Percentiles rank a stretch among this genome's conserved stretches.
These are phyloP conservation scores for Rhipidocladum racemiflorum DNA, from an alignment of 176 grass and related monocot genomes.

Conservation along the genomic window DNA sequence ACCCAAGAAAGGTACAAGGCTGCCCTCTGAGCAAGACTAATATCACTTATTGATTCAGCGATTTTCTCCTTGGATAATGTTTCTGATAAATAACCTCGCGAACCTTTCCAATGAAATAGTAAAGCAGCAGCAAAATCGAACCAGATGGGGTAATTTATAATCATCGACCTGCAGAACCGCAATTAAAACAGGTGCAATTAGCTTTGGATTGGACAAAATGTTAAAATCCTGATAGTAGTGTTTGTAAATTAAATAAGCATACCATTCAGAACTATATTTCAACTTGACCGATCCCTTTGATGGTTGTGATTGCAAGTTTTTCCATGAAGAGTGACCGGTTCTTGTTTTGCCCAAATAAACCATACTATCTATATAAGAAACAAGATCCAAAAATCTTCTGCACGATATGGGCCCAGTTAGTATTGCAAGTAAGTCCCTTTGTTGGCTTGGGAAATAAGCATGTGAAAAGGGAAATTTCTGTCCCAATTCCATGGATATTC, in stretches of 20 bases:
- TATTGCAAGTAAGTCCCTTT: conserved; percentile 59
- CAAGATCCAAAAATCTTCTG: conserved; percentile 58
- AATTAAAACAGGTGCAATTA: conserved; percentile 28
- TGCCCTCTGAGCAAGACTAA: conserved; percentile 48
- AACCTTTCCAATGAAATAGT: conserved; percentile 55
- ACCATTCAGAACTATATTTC: conserved; percentile 70
- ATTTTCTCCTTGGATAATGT: conserved; percentile 41
- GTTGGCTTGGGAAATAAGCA: conserved; percentile 67
- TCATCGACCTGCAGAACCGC: conserved; percentile 58
- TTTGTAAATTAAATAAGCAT: conserved; percentile 25
- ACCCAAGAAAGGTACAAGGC: conserved; percentile 73
- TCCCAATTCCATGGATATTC: conserved; percentile 62
- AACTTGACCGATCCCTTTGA: conserved; percentile 36
- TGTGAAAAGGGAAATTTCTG: conserved; percentile 50
- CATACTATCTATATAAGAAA: conserved; percentile 48
- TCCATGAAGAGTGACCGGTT: conserved; percentile 3
- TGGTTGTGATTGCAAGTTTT: conserved; percentile 30
- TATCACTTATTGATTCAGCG: conserved; percentile 44
- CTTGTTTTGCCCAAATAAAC: conserved; percentile 23
- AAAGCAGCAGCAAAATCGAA: conserved; percentile 70
- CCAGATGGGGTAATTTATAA: conserved; percentile 72
- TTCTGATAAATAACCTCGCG: conserved; percentile 56
- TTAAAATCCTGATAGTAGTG: background rate
- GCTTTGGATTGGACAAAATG: conserved; percentile 21
- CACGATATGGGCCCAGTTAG: conserved; percentile 68